Base-by-base conservation (phyloP, 1,284 basidiomycete genomes). In the Pseudomicrostroma phylloplanum region DNA sequence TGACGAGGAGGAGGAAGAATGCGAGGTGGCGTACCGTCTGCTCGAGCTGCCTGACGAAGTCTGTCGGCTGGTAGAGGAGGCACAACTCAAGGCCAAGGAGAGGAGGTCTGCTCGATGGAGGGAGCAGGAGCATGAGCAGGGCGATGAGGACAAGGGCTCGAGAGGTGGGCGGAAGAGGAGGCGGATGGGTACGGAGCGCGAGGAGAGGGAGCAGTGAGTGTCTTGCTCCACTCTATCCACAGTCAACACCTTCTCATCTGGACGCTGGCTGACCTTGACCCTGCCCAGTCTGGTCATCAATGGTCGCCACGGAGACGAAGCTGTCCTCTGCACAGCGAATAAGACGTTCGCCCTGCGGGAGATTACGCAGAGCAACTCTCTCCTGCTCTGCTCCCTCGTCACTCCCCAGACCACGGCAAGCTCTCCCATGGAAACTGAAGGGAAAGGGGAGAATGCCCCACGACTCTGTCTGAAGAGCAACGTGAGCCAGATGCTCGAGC, bases 291-390 rank as follows among this genome's bases (percentile, higher is more conserved):
- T 77, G 26, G 69, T 65, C 0, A 72, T 78, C 62, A 77, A 77
- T 25, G 76, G 76, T 0, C 61, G 75, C 30, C 64, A 71, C 23
- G 58, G 59, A 8, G 76, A 78, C 43, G 68, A 76, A 36, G 76
- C 76, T 1, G 69, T 73, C n/a, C 68, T 78, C 23, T 67, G 67
- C 21, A 77, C 75, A 15, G 55, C 64, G 2, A 61, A 62, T 0
- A 61, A 64, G 54, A 77, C 75, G 1, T 69, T 72, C 36, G 68
- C 74, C 1, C 59, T 78, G n/a, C 66, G 76, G 53, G 63, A 70
- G 19, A 70, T 78, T 23, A 65, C 70, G 1, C 75, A 77, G 61
- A 69, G 67, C 64, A 77, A 78, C 56, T 70, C 69, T 15, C 59
- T 77, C 26, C 60, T 78, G 9, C 61, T 78, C 8, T 74, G 72